Percentiles rank a stretch among this genome's conserved stretches.
These are phyloP conservation scores for Saprolegnia parasitica DNA, from an alignment of 352 stramenopile genomes.

Conservation along the genomic window DNA sequence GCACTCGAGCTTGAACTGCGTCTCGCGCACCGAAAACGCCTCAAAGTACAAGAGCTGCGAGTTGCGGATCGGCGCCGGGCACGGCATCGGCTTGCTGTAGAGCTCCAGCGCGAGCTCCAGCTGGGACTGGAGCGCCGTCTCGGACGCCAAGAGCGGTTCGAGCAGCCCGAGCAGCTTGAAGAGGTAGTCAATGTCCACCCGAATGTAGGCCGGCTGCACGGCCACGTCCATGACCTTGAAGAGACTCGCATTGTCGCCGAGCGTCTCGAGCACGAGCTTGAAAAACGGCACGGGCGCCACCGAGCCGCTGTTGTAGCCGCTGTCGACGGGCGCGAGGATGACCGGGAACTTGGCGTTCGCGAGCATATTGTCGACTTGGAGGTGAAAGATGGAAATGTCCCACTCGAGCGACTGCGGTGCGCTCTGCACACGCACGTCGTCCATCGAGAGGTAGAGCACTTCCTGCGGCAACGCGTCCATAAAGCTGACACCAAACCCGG, in stretches of 20 bases:
- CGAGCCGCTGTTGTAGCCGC: slow-evolving; percentile 72
- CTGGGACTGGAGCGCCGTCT: slow-evolving; percentile 57
- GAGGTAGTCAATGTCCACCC: slow-evolving; percentile 82
- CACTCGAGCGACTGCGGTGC: slow-evolving; percentile 62
- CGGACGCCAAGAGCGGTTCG: slow-evolving; percentile 70
- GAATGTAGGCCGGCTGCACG: slow-evolving; percentile 60
- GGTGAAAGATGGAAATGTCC: slow-evolving; percentile 71
- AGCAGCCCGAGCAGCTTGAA: slow-evolving; percentile 76
- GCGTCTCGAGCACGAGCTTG: slow-evolving; percentile 59
- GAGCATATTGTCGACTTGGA: slow-evolving; percentile 84
- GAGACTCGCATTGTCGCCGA: slow-evolving; percentile 67
- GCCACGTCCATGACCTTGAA: slow-evolving; percentile 80
- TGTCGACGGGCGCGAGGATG: slow-evolving; percentile 73
- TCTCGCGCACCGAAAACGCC: slow-evolving; percentile 61
- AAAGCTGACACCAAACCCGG: slow-evolving; percentile 71
- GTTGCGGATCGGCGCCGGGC: slow-evolving; percentile 48
- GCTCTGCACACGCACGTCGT: slow-evolving; percentile 74
- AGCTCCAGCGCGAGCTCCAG: slow-evolving; percentile 59
- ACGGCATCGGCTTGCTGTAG: slow-evolving; percentile 38
- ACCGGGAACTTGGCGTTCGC: slow-evolving; percentile 73
- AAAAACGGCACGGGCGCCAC: slow-evolving; percentile 62
- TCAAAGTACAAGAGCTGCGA: slow-evolving; percentile 82
- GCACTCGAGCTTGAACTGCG: slow-evolving; percentile 75
- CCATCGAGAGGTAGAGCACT: slow-evolving; percentile 76
- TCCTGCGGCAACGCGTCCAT: slow-evolving; percentile 74